Conservation (phyloP, 768 basidiomycete genomes). For the Russula earlei region DNA sequence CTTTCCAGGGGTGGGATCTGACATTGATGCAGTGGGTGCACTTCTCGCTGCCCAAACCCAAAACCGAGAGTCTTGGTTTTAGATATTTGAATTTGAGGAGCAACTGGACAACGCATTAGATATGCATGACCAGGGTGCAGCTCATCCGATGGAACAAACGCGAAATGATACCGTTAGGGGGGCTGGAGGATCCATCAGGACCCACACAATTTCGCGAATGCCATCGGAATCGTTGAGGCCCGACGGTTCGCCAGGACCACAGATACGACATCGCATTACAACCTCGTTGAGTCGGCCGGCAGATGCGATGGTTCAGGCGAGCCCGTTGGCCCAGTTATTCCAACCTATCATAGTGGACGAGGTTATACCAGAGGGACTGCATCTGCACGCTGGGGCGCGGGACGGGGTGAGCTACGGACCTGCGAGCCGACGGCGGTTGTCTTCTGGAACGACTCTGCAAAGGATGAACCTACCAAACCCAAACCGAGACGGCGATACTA, state of each 20-base stretch:
- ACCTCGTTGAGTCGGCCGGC: constrained; percentile 35
- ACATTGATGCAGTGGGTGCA: constrained; percentile 61
- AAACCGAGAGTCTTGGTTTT: neutral
- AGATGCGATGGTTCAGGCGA: constrained; percentile 34
- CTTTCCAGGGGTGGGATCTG: constrained; percentile 50
- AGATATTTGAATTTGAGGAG: constrained; percentile 78
- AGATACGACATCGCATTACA: constrained; percentile 32
- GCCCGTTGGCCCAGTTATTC: constrained; percentile 69
- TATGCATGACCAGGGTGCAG: constrained; percentile 30
- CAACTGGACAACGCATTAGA: constrained; percentile 53
- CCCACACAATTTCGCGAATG: neutral
- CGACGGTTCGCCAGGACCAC: constrained; percentile 3
- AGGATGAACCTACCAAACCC: constrained; percentile 10
- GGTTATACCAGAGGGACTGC: constrained; percentile 28
- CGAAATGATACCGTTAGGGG: constrained; percentile 26
- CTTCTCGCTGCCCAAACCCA: neutral
- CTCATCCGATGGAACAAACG: constrained; percentile 24
- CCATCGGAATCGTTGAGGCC: constrained; percentile 8
- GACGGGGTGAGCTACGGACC: constrained; percentile 32
- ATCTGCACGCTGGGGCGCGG: constrained; percentile 9
- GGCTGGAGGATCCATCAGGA: constrained; percentile 1
- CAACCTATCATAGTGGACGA: constrained; percentile 56
- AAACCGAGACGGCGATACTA: constrained; percentile 6
- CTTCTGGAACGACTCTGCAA: constrained; percentile 25
- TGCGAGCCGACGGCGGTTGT: constrained; percentile 31